A percentile compares a stretch with the other conserved stretches of the same genome.
Evolutionary conservation across 208 protist species (phyloP).

Genomic region (Baffinella frigidus): DNA sequence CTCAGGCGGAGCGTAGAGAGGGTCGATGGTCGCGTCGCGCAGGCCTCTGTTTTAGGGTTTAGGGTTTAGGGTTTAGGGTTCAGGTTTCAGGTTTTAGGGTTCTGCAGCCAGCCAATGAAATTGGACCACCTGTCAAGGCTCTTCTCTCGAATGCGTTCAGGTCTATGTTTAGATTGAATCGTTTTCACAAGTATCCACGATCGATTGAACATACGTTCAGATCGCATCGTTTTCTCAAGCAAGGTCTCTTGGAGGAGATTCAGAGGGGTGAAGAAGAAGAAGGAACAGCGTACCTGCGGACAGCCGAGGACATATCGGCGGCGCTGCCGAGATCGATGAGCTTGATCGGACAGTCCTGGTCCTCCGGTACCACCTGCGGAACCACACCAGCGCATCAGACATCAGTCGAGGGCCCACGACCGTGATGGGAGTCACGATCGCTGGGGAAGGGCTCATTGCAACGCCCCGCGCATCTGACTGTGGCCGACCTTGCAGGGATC

Average conservation of each 20-base stretch:
- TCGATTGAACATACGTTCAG: too few relatives aligned
- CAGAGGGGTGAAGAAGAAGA: neutral
- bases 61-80: neutral
- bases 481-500: too few relatives aligned
- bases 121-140: too few relatives aligned
- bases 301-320: neutral
- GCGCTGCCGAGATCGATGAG: constrained; percentile 22
- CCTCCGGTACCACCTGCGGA: neutral
- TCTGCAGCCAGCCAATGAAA: neutral
- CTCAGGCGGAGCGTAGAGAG: constrained; percentile 43
- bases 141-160: too few relatives aligned
- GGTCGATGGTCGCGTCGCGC: constrained; percentile 22
- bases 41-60: neutral
- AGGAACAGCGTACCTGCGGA: neutral
- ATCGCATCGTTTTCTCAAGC: too few relatives aligned
- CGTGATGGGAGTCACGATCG: too few relatives aligned
- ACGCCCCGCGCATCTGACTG: too few relatives aligned
- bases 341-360: constrained; percentile 37
- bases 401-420: too few relatives aligned
- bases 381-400: neutral
- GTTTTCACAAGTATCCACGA: too few relatives aligned
- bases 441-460: too few relatives aligned
- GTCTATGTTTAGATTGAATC: too few relatives aligned
- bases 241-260: neutral
- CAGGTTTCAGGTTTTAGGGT: neutral